phyloP scores from a whole-genome alignment of 2,329 filamentous ascomycete genomes.

The Penicillium sp. region DNA sequence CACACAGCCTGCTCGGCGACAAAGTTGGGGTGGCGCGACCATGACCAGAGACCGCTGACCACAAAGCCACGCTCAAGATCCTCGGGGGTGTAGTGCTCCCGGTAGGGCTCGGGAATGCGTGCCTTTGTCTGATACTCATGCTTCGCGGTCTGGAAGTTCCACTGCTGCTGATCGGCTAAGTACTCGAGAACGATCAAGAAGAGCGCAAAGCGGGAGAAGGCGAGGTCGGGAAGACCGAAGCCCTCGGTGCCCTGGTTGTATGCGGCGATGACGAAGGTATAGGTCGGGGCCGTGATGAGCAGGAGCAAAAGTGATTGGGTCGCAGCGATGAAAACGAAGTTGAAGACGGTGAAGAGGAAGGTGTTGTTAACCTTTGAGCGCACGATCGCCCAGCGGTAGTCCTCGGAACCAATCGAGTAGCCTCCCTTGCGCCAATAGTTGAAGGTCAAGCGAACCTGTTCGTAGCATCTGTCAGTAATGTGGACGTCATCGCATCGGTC shows the following conservation, averaged over 20 bases:
- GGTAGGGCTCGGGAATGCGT: slow-evolving; percentile 66
- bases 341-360: slow-evolving; percentile 83
- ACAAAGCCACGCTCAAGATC: slow-evolving; percentile 91
- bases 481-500: neutral
- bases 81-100: slow-evolving; percentile 63
- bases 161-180: slow-evolving; percentile 91
- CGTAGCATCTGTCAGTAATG: slow-evolving; percentile 29
- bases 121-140: slow-evolving; percentile 73
- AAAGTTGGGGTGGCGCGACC: slow-evolving; percentile 93
- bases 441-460: slow-evolving; percentile 79
- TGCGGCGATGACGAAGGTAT: slow-evolving; percentile 77
- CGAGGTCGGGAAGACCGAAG: slow-evolving; percentile 64
- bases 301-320: slow-evolving; percentile 83
- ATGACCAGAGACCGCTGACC: slow-evolving; percentile 82
- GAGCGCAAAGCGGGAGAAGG: slow-evolving; percentile 63
- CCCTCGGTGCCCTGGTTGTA: slow-evolving; percentile 62
- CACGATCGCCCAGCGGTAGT: slow-evolving; percentile 89
- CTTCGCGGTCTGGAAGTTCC: slow-evolving; percentile 86
- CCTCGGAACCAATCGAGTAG: slow-evolving; percentile 85
- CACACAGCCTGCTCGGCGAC: slow-evolving; percentile 89
- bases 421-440: slow-evolving; percentile 98
- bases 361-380: slow-evolving; percentile 70
- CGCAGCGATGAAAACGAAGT: slow-evolving; percentile 86
- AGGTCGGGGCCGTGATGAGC: slow-evolving; percentile 78
- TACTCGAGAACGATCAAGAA: slow-evolving; percentile 70